phyloP scores from a whole-genome alignment of 2,329 filamentous ascomycete genomes.

The Aspergillus melleus region DNA sequence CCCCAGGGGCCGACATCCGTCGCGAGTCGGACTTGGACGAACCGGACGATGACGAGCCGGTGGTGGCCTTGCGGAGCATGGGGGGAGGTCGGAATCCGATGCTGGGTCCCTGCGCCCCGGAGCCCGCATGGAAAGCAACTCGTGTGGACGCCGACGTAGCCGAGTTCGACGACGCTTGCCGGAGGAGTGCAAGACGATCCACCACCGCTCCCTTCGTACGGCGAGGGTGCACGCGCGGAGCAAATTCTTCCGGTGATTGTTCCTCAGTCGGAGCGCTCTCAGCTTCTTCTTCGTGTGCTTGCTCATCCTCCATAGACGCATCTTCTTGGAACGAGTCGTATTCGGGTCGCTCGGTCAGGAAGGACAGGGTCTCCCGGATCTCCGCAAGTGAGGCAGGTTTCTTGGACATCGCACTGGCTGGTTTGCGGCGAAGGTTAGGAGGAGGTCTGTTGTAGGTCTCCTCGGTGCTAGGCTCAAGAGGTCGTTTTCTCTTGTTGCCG shows the following conservation, averaged over 20 bases:
- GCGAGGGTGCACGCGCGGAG: constrained; percentile 35
- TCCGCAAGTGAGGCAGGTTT: constrained; percentile 76
- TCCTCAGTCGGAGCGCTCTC: constrained; percentile 23
- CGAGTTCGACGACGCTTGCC: constrained; percentile 46
- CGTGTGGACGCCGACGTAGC: constrained; percentile 31
- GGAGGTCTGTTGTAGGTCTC: constrained; percentile 55
- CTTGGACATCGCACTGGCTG: constrained; percentile 53
- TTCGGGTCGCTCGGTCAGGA: constrained; percentile 71
- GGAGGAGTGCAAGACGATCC: constrained; percentile 46
- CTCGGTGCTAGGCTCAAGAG: constrained; percentile 39
- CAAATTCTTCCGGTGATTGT: constrained; percentile 26
- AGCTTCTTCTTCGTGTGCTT: constrained; percentile 54
- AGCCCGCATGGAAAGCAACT: constrained; percentile 35
- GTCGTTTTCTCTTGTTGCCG: constrained; percentile 42
- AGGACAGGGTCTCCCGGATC: constrained; percentile 79
- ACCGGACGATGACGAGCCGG: constrained; percentile 30
- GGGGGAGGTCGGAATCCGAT: constrained; percentile 37
- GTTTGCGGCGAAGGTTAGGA: constrained; percentile 62
- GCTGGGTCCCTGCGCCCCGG: constrained; percentile 14
- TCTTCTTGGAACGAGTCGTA: constrained; percentile 57
- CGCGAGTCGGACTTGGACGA: constrained; percentile 22
- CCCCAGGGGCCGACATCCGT: constrained; percentile 29
- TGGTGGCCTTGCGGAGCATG: constrained; percentile 32
- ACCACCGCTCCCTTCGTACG: constrained; percentile 44
- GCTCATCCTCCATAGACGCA: constrained; percentile 48